Evolutionary conservation across 2,329 filamentous ascomycete species (phyloP).

Genomic region (Capronia coronata): DNA sequence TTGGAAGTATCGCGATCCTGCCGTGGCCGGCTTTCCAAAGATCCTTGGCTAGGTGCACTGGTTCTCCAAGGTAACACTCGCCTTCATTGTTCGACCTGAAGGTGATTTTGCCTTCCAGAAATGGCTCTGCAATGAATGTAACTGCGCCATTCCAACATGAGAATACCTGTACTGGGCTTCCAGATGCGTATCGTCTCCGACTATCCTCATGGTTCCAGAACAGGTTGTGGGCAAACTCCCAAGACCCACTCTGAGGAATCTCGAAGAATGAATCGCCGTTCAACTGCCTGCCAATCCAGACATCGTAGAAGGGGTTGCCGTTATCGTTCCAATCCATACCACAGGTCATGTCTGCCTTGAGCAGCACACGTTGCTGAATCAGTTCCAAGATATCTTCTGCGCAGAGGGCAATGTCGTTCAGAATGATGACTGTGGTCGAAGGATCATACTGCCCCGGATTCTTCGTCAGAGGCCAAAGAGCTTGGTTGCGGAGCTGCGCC

Average conservation of each 20-base stretch:
- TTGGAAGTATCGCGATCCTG: conserved; percentile 52
- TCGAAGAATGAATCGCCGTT: conserved; percentile 52
- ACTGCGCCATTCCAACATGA: conserved; percentile 56
- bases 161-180: conserved; percentile 54
- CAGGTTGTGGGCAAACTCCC: conserved; percentile 46
- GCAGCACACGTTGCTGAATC: conserved; percentile 42
- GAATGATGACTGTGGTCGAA: conserved; percentile 45
- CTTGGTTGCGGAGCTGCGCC: conserved; percentile 49
- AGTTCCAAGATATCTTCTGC: conserved; percentile 54
- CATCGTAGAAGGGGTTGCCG: conserved; percentile 51
- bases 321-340: conserved; percentile 53
- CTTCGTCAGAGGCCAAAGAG: conserved; percentile 43
- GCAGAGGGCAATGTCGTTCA: conserved; percentile 51
- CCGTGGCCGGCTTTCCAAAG: conserved; percentile 47
- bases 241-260: conserved; percentile 46
- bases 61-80: conserved; percentile 52
- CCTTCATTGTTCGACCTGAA: conserved; percentile 40
- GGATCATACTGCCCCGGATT: conserved; percentile 27
- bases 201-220: conserved; percentile 48
- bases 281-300: conserved; percentile 51
- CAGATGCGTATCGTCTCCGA: conserved; percentile 31
- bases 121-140: conserved; percentile 44
- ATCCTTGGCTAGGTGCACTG: conserved; percentile 53
- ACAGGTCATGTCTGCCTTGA: conserved; percentile 52
- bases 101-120: conserved; percentile 40